Evolutionary conservation across 164 flowering plant species (phyloP).

Genomic region (Buxus sempervirens): DNA sequence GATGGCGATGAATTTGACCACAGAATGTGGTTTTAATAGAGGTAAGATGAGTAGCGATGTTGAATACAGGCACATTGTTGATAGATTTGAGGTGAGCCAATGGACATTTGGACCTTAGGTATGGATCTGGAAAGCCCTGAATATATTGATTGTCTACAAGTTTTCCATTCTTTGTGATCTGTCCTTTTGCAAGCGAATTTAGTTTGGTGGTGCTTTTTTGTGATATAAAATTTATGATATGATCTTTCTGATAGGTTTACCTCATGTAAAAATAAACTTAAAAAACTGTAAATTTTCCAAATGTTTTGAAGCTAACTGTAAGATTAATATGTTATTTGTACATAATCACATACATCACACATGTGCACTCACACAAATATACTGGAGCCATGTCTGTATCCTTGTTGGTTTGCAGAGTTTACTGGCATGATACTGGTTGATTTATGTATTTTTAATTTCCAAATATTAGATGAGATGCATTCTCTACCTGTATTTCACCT

Average conservation of each 20-base stretch:
- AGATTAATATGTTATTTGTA: too few species aligned
- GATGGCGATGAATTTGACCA: conserved; percentile 14
- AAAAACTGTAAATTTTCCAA: too few species aligned
- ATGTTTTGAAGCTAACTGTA: background rate
- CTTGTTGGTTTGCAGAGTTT: too few species aligned
- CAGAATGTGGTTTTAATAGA: conserved; percentile 20
- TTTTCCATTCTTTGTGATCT: background rate
- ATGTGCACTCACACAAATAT: too few species aligned
- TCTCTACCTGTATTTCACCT: background rate
- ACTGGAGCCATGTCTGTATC: too few species aligned
- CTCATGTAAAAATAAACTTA: background rate
- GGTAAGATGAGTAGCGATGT: background rate
- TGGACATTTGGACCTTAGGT: background rate
- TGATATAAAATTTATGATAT: too few species aligned
- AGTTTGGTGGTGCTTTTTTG: background rate
- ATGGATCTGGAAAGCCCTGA: background rate
- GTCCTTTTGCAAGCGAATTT: background rate
- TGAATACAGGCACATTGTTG: background rate
- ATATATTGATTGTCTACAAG: background rate
- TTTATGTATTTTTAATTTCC: too few species aligned
- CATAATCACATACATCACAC: too few species aligned
- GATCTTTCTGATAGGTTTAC: background rate
- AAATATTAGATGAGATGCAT: background rate
- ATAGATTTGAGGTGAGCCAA: background rate
- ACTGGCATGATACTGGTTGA: background rate